These are phyloP conservation scores for Isatis lusitanica DNA, from an alignment of 441 rosid species.

Conservation along the genomic window DNA sequence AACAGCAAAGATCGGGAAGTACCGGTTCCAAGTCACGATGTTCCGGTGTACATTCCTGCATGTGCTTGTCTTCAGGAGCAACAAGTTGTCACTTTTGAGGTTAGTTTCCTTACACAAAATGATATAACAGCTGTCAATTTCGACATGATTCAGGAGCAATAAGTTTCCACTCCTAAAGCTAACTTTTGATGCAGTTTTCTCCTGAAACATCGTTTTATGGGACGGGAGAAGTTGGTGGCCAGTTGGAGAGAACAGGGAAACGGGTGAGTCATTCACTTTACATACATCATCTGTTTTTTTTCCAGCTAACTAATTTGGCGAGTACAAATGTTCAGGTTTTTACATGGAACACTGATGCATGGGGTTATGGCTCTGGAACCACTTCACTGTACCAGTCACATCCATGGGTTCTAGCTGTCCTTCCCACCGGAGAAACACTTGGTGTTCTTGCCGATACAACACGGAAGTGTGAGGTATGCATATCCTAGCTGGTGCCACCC, in stretches of 20 bases:
- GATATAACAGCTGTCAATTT: neutral
- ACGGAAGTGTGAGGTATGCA: constrained; percentile 76
- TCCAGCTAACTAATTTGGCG: neutral
- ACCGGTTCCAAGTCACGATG: constrained; percentile 38
- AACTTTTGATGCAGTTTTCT: constrained; percentile 56
- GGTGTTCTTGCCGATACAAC: constrained; percentile 97
- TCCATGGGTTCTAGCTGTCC: constrained; percentile 92
- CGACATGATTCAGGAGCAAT: neutral
- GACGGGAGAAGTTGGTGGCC: constrained; percentile 97
- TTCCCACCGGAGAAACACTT: constrained; percentile 82
- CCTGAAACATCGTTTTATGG: constrained; percentile 87
- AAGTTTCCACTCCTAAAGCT: neutral
- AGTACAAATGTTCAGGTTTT: constrained; percentile 53
- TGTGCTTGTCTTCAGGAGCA: constrained; percentile 44
- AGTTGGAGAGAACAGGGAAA: constrained; percentile 90
- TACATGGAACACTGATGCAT: constrained; percentile 91
- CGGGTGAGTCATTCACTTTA: constrained; percentile 51
- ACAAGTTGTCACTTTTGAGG: constrained; percentile 80
- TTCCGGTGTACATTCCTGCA: constrained; percentile 61
- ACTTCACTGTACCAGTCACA: constrained; percentile 97
- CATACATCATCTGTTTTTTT: neutral
- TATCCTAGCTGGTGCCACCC: neutral
- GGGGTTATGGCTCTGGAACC: constrained; percentile 86
- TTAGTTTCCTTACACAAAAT: constrained; percentile 8
- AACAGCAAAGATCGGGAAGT: constrained; percentile 57